Base-by-base conservation (phyloP, 2,329 filamentous ascomycete genomes). In the Volutella citrinella region DNA sequence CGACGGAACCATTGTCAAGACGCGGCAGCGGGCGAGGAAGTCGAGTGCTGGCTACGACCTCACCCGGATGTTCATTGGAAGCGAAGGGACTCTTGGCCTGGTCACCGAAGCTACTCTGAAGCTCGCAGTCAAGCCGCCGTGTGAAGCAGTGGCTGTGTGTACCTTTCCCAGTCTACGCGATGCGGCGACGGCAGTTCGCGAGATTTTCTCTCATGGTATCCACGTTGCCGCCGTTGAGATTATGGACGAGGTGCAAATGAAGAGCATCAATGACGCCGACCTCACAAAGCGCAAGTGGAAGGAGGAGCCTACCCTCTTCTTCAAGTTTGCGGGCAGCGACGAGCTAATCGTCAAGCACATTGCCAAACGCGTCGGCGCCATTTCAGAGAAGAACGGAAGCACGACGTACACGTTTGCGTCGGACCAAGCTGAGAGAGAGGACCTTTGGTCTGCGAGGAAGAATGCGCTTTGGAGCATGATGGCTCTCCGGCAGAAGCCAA, bases 41-140 rank as follows among this genome's bases (percentile, higher is more conserved):
- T 86, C 81, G 35, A 85, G 80, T 32, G 86, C 86, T 10, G 86
- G 86, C n/a, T 91, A 90, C 58, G 84, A 91, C 54, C 68, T 91
- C 19, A 91, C 84, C 0, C 78, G 81, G 40, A 73, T 87, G 35
- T 90, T 90, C 56, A 82, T 90, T 50, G 86, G 86, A 24, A 85
- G 80, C 52, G 86, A 91, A 63, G 86, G 86, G n/a, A 91, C 86
- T 0, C 72, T 91, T 1, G 86, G 86, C 12, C 69, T 91, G 10
- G 79, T 90, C 30, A 90, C 85, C 0, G 86, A 91, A 64, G 84
- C 84, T 6, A 85, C 80, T 1, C 61, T 91, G 36, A 90, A 88
- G 56, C 67, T 91, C 26, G 86, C 83, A 0, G 78, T 82, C 5
- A 81, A 82, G 48, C 85, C 86, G 1, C 73, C 82, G 55, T 78